A percentile compares a stretch with the other conserved stretches of the same genome.
phyloP scores from a whole-genome alignment of 352 stramenopile genomes.

The Pythium diclinum region DNA sequence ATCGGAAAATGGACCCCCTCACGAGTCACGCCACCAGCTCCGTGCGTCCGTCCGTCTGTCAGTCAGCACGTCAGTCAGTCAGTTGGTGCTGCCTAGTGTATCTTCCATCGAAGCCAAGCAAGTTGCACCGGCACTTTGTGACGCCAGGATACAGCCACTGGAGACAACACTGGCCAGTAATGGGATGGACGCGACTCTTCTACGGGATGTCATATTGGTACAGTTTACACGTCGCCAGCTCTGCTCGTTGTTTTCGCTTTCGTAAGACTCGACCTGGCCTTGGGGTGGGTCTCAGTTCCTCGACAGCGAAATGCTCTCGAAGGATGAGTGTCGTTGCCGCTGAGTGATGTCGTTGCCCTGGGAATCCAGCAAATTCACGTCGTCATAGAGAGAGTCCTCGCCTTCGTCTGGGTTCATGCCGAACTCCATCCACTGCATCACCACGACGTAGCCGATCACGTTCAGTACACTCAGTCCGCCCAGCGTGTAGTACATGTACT shows the following conservation, averaged over 20 bases:
- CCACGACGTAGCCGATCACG: constrained; percentile 62
- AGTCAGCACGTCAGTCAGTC: no score
- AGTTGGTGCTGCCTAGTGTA: no score
- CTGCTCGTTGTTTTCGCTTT: background rate
- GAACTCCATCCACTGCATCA: constrained; percentile 89
- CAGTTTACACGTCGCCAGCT: constrained; percentile 5
- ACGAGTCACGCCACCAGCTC: no score
- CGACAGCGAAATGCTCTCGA: constrained; percentile 68
- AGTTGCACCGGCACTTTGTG: background rate
- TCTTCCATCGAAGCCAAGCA: no score
- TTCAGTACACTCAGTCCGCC: constrained; percentile 71
- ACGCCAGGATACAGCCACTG: background rate
- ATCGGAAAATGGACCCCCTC: no score
- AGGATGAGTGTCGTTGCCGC: constrained; percentile 67
- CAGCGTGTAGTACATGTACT: constrained; percentile 90
- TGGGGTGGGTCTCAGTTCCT: constrained; percentile 15
- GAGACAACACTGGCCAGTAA: background rate
- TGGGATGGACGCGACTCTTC: background rate
- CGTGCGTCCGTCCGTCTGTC: no score
- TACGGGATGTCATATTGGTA: constrained; percentile 16
- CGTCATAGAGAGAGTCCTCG: constrained; percentile 59
- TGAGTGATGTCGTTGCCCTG: constrained; percentile 66
- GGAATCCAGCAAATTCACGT: constrained; percentile 44
- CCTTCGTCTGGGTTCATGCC: constrained; percentile 79
- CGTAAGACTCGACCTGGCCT: background rate